phyloP scores from a whole-genome alignment of 1,139 yeast species.

The Yamadazyma atlantica region DNA sequence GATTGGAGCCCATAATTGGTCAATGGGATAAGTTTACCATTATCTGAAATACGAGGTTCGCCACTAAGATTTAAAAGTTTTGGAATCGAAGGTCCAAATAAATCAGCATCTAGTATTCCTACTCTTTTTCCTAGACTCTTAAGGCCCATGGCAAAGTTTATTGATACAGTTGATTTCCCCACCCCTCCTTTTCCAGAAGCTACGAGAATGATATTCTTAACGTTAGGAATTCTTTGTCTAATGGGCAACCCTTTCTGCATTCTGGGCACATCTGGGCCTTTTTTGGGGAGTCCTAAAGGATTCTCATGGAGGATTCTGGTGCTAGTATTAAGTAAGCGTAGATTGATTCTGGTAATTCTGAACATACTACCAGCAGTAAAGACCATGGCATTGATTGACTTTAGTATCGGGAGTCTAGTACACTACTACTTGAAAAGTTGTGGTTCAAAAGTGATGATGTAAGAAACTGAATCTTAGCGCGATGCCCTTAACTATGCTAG shows the following conservation, averaged over 20 bases:
- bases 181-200: constrained; percentile 85
- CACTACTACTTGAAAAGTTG: too few species aligned
- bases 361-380: neutral
- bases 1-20: constrained; percentile 77
- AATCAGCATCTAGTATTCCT: constrained; percentile 77
- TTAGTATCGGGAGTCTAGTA: too few species aligned
- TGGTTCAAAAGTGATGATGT: too few species aligned
- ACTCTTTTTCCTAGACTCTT: constrained; percentile 54
- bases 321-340: neutral
- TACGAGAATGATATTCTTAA: constrained; percentile 61
- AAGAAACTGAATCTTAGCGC: too few species aligned
- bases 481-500: too few species aligned
- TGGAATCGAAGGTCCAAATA: constrained; percentile 85
- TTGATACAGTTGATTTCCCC: constrained; percentile 57
- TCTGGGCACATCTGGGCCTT: constrained; percentile 25
- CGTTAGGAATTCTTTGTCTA: constrained; percentile 57
- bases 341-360: too few species aligned
- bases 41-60: constrained; percentile 58
- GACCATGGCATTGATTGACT: too few species aligned
- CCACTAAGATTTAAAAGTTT: constrained; percentile 63
- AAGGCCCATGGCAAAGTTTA: constrained; percentile 67
- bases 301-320: constrained; percentile 24
- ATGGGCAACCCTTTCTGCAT: constrained; percentile 55
- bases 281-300: constrained; percentile 55
- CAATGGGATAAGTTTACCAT: constrained; percentile 65